These are phyloP conservation scores for Lotmaria passim DNA, from an alignment of 208 protist genomes.

Conservation along the genomic window DNA sequence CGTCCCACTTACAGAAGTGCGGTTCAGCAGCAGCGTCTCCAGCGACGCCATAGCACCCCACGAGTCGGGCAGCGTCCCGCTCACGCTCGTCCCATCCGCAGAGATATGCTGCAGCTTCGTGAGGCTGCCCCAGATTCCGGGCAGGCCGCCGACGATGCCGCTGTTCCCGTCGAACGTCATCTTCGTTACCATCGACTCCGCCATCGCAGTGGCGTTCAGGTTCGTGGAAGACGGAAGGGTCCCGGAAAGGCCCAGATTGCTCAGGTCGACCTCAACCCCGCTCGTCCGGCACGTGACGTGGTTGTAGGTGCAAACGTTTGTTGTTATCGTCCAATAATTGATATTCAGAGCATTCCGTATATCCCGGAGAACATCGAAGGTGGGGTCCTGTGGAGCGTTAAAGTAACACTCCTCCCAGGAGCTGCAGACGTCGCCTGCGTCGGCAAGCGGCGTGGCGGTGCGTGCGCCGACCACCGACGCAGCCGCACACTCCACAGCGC, in stretches of 20 bases:
- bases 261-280: background rate
- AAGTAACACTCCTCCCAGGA: background rate
- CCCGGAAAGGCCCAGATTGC: background rate
- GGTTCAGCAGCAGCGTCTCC: no score
- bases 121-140: no score
- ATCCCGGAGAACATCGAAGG: background rate
- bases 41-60: no score
- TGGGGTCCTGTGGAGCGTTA: background rate
- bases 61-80: no score
- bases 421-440: background rate
- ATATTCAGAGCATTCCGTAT: background rate
- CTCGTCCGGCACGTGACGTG: slow-evolving; percentile 1
- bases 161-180: slow-evolving; percentile 9
- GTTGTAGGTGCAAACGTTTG: background rate
- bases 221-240: background rate
- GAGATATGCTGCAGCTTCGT: no score
- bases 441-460: background rate
- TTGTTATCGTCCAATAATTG: background rate
- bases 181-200: background rate
- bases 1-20: no score
- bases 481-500: background rate
- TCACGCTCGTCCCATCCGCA: no score
- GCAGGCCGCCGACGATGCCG: no score
- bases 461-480: background rate
- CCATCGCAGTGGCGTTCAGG: background rate